Evolutionary conservation across 768 basidiomycete species (phyloP).

Genomic region (Mycena galopus): DNA sequence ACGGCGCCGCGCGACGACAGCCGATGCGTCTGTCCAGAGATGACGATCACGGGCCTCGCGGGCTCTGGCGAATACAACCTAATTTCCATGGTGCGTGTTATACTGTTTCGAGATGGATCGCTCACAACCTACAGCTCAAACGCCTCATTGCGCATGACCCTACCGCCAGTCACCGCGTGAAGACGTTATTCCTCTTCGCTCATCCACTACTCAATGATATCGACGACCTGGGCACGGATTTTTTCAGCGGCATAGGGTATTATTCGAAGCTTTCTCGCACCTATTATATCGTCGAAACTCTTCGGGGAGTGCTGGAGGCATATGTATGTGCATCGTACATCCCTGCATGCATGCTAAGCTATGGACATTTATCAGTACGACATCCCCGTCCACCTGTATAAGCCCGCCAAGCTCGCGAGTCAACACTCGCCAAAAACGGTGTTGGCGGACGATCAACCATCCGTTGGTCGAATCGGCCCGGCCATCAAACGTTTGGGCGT

Average conservation of each 20-base stretch:
- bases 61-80: conserved; percentile 26
- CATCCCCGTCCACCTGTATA: background rate
- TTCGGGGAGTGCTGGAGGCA: background rate
- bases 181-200: conserved; percentile 15
- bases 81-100: conserved; percentile 19
- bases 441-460: background rate
- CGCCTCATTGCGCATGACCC: background rate
- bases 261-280: background rate
- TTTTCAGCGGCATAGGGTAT: background rate
- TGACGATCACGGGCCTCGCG: conserved; percentile 19
- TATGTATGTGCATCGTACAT: conserved; percentile 6
- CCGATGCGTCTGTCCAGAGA: conserved; percentile 20
- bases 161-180: background rate
- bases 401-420: background rate
- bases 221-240: conserved; percentile 1
- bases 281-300: conserved; percentile 14
- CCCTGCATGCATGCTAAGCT: background rate
- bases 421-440: background rate
- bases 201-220: background rate
- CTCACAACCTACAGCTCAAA: conserved; percentile 3
- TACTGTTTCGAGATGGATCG: background rate
- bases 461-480: background rate
- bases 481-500: background rate
- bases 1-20: conserved; percentile 13
- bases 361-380: background rate